Evolutionary conservation across 1,139 yeast species (phyloP), one percentile per base, ranked within the genome.

Genomic region (Saccharomycopsis crataegensis): DNA sequence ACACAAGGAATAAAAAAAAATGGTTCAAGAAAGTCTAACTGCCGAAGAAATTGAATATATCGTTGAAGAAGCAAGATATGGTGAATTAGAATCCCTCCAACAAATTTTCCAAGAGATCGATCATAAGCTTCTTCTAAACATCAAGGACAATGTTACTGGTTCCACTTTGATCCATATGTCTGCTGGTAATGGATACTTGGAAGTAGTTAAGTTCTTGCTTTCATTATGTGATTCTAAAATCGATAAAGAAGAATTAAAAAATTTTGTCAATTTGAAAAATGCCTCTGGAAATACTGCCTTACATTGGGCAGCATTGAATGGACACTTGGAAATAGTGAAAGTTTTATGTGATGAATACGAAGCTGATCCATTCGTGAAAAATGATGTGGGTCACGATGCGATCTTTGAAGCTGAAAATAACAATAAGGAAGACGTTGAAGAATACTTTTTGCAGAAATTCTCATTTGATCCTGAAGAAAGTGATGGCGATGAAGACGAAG

Each of bases 251-350:
- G 75, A 78, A 37, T 78, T 79, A 42, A 68, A 66, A 34, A 62
- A 64, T 28, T 70, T 83, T 50, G 81, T 85, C 36, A 76, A 80
- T 54, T 70, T 74, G 31, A 75, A 73, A 55, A 93, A 93, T 66
- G 86, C 80, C 48, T 80, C 85, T 36, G 98, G 98, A 4, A 93
- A 93, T 66, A 90, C 99, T 0, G 85, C 98, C 0, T 74, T 93
- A 59, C 98, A 93, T 67, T 93, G 99, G 99, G 97, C 98, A 0
- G 79, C 96, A 0, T 78, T 81, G 61, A 90, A 87, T 63, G 98
- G 97, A 1, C 93, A 90, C 62, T 69, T 88, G 58, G 82, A 79
- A 2, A 74, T 84, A 8, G 94, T 89, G 43, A 70, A 85, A 67
- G 65, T 78, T 8, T 72, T 93, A 48, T 83, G 93, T 64, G 91